phyloP scores from a whole-genome alignment of 139 green algal species.

The Desmodesmus armatus region DNA sequence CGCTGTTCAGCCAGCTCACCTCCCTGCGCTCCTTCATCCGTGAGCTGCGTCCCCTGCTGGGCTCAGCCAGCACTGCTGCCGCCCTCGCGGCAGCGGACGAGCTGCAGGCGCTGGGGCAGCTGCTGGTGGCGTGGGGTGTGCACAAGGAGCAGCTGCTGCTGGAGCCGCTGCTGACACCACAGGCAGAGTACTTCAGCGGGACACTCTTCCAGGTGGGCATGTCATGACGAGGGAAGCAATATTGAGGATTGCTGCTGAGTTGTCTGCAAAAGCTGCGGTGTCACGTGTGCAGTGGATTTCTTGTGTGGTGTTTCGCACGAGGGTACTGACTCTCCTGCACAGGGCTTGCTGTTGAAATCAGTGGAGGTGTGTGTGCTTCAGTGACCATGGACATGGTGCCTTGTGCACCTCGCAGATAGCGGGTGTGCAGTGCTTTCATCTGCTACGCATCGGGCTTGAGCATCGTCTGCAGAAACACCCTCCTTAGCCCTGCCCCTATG shows the following conservation, averaged over 20 bases:
- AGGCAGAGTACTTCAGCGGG: conserved; percentile 79
- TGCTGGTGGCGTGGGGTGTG: conserved; percentile 66
- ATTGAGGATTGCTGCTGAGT: background rate
- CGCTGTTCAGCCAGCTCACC: conserved; percentile 35
- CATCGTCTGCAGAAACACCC: too few relatives aligned
- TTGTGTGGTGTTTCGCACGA: conserved; percentile 6
- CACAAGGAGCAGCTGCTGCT: conserved; percentile 58
- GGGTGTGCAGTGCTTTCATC: too few relatives aligned
- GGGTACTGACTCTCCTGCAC: too few relatives aligned
- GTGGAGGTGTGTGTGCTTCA: background rate
- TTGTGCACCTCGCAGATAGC: too few relatives aligned
- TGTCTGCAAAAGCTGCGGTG: background rate
- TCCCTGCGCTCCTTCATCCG: conserved; percentile 21
- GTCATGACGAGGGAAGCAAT: too few relatives aligned
- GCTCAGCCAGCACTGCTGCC: conserved; percentile 1
- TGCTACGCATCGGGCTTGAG: too few relatives aligned
- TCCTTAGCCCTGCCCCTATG: background rate
- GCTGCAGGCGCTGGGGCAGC: conserved; percentile 3
- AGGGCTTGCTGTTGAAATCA: too few relatives aligned
- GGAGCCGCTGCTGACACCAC: conserved; percentile 83
- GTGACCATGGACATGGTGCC: background rate
- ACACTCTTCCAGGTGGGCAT: conserved; percentile 76
- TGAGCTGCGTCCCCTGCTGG: conserved; percentile 9
- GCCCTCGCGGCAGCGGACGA: conserved; percentile 37
- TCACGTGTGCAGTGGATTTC: too few relatives aligned